phyloP scores from a whole-genome alignment of 176 grass and related monocot species.

The Oryza rufipogon region DNA sequence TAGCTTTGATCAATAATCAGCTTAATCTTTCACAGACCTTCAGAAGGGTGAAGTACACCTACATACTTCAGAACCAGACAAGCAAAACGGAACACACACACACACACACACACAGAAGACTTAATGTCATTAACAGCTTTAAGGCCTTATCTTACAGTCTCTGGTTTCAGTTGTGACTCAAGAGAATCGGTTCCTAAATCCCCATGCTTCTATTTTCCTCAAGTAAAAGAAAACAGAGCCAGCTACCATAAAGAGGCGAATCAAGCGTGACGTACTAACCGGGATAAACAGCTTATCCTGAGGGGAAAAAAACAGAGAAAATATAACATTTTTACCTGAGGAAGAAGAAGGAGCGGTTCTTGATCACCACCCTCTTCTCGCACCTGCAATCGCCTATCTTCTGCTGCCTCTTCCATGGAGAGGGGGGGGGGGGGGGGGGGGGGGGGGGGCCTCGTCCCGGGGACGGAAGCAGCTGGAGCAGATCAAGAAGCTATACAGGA shows the following conservation, averaged over 20 bases:
- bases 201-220: background rate
- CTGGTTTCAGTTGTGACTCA: background rate
- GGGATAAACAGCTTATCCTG: background rate
- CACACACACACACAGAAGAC: background rate
- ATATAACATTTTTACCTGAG: background rate
- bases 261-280: background rate
- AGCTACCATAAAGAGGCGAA: background rate
- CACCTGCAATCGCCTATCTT: conserved; percentile 24
- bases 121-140: no score
- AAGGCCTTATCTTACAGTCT: background rate
- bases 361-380: conserved; percentile 35
- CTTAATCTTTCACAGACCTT: background rate
- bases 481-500: conserved; percentile 10
- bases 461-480: conserved; percentile 22
- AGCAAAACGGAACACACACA: background rate
- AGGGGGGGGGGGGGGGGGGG: no score
- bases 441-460: background rate
- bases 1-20: background rate
- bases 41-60: background rate
- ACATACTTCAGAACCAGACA: background rate
- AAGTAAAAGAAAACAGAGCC: background rate
- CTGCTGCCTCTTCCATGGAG: conserved; percentile 36
- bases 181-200: background rate
- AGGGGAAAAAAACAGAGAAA: background rate
- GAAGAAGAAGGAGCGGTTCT: conserved; percentile 21